phyloP scores from a whole-genome alignment of 208 protist genomes.

The Leishmania turanica region DNA sequence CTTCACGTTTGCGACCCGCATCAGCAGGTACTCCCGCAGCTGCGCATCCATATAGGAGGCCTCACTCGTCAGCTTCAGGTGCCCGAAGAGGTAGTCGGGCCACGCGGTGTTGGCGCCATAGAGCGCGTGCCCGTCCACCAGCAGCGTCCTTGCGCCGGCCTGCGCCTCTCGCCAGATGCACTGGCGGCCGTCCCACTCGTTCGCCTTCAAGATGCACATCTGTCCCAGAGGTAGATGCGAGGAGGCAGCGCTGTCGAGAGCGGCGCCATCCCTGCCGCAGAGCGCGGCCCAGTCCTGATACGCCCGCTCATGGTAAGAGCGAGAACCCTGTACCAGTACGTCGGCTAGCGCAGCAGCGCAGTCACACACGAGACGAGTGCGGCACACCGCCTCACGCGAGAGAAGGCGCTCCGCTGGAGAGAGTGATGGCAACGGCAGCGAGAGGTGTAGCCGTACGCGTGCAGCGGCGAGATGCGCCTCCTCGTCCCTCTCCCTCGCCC shows the following conservation, averaged over 20 bases:
- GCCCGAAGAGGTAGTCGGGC: conserved; percentile 37
- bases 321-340: neutral
- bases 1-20: conserved; percentile 31
- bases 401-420: conserved; percentile 15
- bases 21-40: conserved; percentile 30
- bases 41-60: conserved; percentile 42
- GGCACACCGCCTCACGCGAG: conserved; percentile 25
- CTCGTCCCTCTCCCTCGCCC: neutral
- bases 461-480: neutral
- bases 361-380: neutral
- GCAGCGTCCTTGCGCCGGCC: neutral
- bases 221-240: conserved; percentile 11
- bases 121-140: conserved; percentile 1
- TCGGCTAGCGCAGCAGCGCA: neutral
- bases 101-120: conserved; percentile 16
- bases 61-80: conserved; percentile 39
- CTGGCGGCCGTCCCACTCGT: conserved; percentile 25
- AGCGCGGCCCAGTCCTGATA: neutral
- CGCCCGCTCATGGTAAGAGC: neutral
- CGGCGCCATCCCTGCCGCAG: neutral
- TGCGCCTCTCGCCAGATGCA: conserved; percentile 15
- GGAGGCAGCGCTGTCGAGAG: neutral
- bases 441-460: neutral
- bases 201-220: conserved; percentile 5
- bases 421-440: neutral